Percentiles rank a stretch among this genome's conserved stretches.
These are phyloP conservation scores for Cyclanthera cordifolia DNA, from an alignment of 306 rosid genomes.

Conservation along the genomic window DNA sequence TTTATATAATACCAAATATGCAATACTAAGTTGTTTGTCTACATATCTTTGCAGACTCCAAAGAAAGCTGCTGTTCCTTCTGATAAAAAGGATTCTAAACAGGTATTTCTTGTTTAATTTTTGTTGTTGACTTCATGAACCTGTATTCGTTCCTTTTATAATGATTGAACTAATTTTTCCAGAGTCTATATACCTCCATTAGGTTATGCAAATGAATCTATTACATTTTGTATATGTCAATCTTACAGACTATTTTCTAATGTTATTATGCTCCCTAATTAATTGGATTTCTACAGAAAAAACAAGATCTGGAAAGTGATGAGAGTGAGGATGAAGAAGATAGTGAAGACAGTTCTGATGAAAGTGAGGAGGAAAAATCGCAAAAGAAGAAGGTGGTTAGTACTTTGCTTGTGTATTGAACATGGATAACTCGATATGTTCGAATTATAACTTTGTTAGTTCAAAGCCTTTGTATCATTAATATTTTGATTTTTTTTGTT, in stretches of 20 bases:
- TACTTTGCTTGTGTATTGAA: background rate
- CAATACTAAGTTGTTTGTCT: background rate
- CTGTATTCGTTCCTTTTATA: too few species aligned
- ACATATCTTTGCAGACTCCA: background rate
- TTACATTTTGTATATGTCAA: background rate
- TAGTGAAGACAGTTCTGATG: conserved; percentile 35
- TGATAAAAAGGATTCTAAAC: background rate
- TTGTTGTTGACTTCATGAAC: too few species aligned
- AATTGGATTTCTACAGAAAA: background rate
- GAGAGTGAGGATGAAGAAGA: conserved; percentile 22
- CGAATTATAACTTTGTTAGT: background rate
- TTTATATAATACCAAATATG: background rate
- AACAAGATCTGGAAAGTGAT: conserved; percentile 23
- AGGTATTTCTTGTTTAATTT: background rate
- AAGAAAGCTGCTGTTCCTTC: background rate
- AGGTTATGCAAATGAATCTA: background rate
- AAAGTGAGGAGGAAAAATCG: conserved; percentile 26
- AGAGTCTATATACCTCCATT: background rate
- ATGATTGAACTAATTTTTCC: too few species aligned
- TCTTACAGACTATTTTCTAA: too few species aligned
- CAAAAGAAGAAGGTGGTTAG: conserved; percentile 26
- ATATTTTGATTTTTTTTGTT: too few species aligned
- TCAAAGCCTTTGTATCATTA: too few species aligned
- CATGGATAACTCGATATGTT: too few species aligned
- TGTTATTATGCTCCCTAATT: too few species aligned